Conservation (phyloP, 1,139 yeast species). For the Geotrichum aggregatum region DNA sequence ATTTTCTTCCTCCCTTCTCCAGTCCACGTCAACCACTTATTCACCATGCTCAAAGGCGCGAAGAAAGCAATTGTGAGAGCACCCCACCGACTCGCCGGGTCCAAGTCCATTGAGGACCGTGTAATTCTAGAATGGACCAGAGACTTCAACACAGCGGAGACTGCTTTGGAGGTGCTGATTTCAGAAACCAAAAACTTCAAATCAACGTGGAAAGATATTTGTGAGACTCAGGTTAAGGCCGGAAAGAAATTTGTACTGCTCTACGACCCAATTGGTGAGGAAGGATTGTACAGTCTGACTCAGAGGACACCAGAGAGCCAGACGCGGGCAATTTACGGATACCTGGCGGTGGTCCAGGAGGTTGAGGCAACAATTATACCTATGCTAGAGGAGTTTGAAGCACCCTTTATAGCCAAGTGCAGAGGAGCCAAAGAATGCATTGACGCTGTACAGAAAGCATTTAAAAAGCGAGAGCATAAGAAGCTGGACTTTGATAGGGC, state of each 20-base stretch:
- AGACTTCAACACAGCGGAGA: slow-evolving; percentile 46
- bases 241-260: slow-evolving; percentile 3
- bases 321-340: slow-evolving; percentile 33
- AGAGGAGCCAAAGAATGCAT: slow-evolving; percentile 43
- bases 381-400: slow-evolving; percentile 30
- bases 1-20: slow-evolving; percentile 1
- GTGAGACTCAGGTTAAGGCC: slow-evolving; percentile 28
- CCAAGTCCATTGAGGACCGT: slow-evolving; percentile 46
- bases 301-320: slow-evolving; percentile 44
- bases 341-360: slow-evolving; percentile 27
- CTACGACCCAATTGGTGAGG: slow-evolving; percentile 29
- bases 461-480: slow-evolving; percentile 48
- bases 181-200: slow-evolving; percentile 41
- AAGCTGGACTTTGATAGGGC: slow-evolving; percentile 46
- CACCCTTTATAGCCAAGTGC: slow-evolving; percentile 32
- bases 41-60: slow-evolving; percentile 36
- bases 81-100: slow-evolving; percentile 40
- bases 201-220: slow-evolving; percentile 42
- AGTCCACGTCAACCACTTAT: background rate
- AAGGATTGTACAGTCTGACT: slow-evolving; percentile 32
- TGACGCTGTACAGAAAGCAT: slow-evolving; percentile 44
- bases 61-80: slow-evolving; percentile 40
- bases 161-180: slow-evolving; percentile 45
- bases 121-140: slow-evolving; percentile 47
- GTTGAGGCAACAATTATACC: slow-evolving; percentile 31